These are phyloP conservation scores for Pythium biforme DNA, from an alignment of 352 stramenopile genomes.

Conservation along the genomic window DNA sequence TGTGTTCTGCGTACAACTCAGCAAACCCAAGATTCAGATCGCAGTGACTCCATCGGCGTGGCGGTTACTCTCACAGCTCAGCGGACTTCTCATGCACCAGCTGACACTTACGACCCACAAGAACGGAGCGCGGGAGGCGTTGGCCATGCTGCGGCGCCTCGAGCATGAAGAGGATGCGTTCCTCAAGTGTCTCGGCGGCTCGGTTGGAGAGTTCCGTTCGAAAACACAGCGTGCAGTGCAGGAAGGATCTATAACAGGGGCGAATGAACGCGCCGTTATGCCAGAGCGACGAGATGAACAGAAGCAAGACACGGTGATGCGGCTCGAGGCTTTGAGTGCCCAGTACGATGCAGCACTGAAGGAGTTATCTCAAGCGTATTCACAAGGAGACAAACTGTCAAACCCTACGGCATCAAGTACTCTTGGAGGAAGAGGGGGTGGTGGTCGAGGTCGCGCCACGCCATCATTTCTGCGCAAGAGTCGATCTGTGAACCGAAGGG, in stretches of 20 bases:
- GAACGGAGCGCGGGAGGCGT: slow-evolving; percentile 34
- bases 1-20: slow-evolving; percentile 59
- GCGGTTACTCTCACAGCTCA: slow-evolving; percentile 41
- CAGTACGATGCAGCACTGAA: slow-evolving; percentile 18
- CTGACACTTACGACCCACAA: slow-evolving; percentile 26
- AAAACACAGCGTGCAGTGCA: not conserved
- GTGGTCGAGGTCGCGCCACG: not conserved
- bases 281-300: not conserved
- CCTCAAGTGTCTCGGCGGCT: slow-evolving; percentile 55
- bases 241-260: not conserved
- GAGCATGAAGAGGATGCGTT: slow-evolving; percentile 60
- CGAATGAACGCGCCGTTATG: not conserved
- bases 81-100: slow-evolving; percentile 29
- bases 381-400: not conserved
- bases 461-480: slow-evolving; percentile 13
- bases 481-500: not conserved
- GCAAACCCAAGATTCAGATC: slow-evolving; percentile 62
- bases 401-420: not conserved
- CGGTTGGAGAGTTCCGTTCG: slow-evolving; percentile 20
- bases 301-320: slow-evolving; percentile 7
- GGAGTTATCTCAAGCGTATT: not conserved
- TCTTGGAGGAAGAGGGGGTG: not conserved
- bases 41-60: slow-evolving; percentile 47
- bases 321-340: slow-evolving; percentile 12
- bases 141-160: slow-evolving; percentile 48